Evolutionary conservation across 306 rosid genomes (phyloP), one percentile per base, ranked within the genome.

Genomic region (Pterocarpus macrocarpus): DNA sequence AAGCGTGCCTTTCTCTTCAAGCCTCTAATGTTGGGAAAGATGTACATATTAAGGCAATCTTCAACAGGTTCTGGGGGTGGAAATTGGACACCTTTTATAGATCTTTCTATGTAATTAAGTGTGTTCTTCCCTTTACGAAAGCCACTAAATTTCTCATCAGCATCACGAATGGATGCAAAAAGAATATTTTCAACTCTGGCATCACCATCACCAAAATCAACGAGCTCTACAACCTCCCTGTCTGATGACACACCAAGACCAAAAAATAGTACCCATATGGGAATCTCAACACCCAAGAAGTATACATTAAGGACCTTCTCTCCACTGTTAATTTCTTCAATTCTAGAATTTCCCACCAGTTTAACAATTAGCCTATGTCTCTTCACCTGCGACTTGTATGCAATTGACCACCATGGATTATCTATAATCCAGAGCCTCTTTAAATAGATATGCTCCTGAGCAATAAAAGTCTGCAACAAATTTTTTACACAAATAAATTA

Each of bases 211-310:
- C 64, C 79, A 79, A 82, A 96, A 56, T 91, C 97, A 32, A 96
- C 87, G 16, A 96, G 89, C 75, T 93, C 88, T 50, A 96, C 86
- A 49, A 88, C 84, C 86, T 96, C 95, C 86, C 43, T 93, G 76
- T 94, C 99, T 0, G 98, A 96, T 14, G 87, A 63, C 70, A 94
- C 88, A 8, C 98, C 99, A 41, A 94, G 90, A 7, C 88, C 94
- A 64, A 96, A 94, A 84, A 96, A 96, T 39, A 94, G 79, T 35
- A 92, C 73, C 99, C 99, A 96, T 22, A 94, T 74, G 57, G 98
- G 98, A 47, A 96, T 78, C 86, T 96, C 94, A 1, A 88, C 90
- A 0, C 94, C 86, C 87, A 96, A 73, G 45, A 96, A 94, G 72
- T 93, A 90, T 16, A 91, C 94, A 1, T 79, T 87, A 33, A 96